Conservation (phyloP, 2,329 filamentous ascomycete genomes). For the Fusarium foetens region DNA sequence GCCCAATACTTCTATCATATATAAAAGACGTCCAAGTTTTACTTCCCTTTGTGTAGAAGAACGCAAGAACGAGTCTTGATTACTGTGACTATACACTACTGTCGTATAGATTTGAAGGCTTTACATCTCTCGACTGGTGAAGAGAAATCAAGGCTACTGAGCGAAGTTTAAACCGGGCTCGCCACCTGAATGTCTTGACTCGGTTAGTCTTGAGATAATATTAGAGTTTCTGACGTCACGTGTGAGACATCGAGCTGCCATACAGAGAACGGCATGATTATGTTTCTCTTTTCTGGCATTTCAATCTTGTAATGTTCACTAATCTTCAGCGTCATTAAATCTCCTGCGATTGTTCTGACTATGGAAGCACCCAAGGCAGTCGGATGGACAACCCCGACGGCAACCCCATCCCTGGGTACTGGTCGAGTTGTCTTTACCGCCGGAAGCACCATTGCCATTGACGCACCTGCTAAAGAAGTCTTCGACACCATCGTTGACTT, state of each 20-base stretch:
- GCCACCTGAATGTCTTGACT: background rate
- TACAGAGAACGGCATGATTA: background rate
- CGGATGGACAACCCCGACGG: background rate
- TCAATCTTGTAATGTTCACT: fast-evolving
- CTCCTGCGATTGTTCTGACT: no score
- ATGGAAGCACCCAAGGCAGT: background rate
- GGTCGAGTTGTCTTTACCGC: background rate
- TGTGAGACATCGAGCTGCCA: background rate
- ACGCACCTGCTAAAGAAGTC: background rate
- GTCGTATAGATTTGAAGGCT: background rate
- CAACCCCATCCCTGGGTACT: background rate
- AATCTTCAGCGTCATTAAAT: fast-evolving
- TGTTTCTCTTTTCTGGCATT: background rate
- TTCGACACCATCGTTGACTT: background rate
- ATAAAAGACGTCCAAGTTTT: background rate
- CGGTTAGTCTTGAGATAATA: background rate
- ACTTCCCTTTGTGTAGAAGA: no score
- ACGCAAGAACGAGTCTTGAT: background rate
- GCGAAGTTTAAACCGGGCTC: background rate
- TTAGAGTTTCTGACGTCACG: background rate
- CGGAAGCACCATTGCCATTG: background rate
- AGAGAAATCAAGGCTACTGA: background rate
- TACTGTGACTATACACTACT: no score
- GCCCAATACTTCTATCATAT: fast-evolving
- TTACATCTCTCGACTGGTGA: background rate